Base-by-base conservation (phyloP, 306 rosid genomes). In the Vicia sativa region DNA sequence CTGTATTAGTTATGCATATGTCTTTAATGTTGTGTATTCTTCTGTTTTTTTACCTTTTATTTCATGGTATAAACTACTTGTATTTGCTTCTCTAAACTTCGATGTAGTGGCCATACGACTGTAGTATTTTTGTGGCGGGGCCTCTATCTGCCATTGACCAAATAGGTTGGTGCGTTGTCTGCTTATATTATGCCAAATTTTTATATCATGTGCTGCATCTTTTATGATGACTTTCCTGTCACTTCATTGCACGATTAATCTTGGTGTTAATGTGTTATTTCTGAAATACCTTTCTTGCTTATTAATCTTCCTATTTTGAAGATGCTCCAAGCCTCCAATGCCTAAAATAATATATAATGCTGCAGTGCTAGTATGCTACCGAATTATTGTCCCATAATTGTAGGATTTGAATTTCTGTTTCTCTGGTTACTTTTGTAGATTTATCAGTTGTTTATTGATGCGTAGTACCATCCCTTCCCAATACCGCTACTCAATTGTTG, bases 201-300 rank as follows among this genome's bases (percentile, higher is more conserved):
- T 64, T 35, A 68, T 28, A 62, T 65, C 15, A 42, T 9, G 15
- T 11, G 56, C 54, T 45, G 43, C 53, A 65, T 66, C 41, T 45
- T 57, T 66, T 46, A 29, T 58, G 67, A 45, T 65, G 50, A 56
- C 11, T 43, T 43, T 65, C 60, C 52, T 54, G 42, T 21, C 50
- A 35, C 61, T 44, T 42, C 11, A 31, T 34, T 45, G n/a, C 23
- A 34, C 15, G 1, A 35, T 18, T 28, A 66, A 14, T 37, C 26
- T 72, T 14, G 49, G 53, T 53, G 53, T 46, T 69, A 41, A 35
- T 60, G 18, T 50, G 34, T 50, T 43, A 65, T 67, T 74, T 13
- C 3, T 42, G 52, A 34, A 38, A 23, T 61, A 42, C 49, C 49
- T 57, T 13, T 67, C 15, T 4, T 62, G 19, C 31, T 23, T 76